Percentiles rank a stretch among this genome's conserved stretches.
Evolutionary conservation across 345 rosid species (phyloP).

Genomic region (Corchorus olitorius): DNA sequence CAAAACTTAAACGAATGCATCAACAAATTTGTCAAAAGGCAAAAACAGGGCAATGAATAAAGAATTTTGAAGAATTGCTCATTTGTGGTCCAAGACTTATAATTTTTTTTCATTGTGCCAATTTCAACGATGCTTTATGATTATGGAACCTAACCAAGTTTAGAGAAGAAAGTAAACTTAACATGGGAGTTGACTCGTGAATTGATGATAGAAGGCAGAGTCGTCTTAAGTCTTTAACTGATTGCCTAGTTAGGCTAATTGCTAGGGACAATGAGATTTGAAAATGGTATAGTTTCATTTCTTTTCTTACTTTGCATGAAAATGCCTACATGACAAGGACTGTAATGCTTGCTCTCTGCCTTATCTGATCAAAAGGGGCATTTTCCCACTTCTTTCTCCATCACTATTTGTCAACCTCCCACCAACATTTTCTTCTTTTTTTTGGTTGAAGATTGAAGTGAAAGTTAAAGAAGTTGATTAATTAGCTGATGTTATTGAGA

Average conservation of each 20-base stretch:
- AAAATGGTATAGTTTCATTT: slow-evolving; percentile 17
- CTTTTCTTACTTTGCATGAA: slow-evolving; percentile 14
- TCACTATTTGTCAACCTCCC: slow-evolving; percentile 49
- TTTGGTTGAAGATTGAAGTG: not conserved
- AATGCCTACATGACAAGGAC: slow-evolving; percentile 26
- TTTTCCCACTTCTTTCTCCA: slow-evolving; percentile 36
- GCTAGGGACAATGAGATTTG: slow-evolving; percentile 22
- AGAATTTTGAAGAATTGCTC: not conserved
- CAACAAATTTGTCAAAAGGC: not conserved
- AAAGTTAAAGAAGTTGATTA: not conserved
- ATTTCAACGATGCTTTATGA: slow-evolving; percentile 16
- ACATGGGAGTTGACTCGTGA: not conserved
- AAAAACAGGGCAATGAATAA: not conserved
- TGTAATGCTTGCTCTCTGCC: slow-evolving; percentile 33
- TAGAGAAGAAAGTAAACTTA: slow-evolving; percentile 21
- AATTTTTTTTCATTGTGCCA: not conserved
- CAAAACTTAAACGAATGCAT: not conserved
- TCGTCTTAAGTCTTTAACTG: slow-evolving; percentile 23
- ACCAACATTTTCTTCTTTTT: slow-evolving; percentile 21
- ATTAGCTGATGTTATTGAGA: not conserved
- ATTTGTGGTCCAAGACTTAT: not conserved
- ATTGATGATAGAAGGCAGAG: not conserved
- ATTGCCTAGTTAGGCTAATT: not conserved
- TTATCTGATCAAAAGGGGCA: slow-evolving; percentile 42
- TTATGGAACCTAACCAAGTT: slow-evolving; percentile 38